Evolutionary conservation across 129 eudicot genomes (phyloP), one percentile per base, ranked within the genome.

Genomic region (Chrysanthemum seticuspe): DNA sequence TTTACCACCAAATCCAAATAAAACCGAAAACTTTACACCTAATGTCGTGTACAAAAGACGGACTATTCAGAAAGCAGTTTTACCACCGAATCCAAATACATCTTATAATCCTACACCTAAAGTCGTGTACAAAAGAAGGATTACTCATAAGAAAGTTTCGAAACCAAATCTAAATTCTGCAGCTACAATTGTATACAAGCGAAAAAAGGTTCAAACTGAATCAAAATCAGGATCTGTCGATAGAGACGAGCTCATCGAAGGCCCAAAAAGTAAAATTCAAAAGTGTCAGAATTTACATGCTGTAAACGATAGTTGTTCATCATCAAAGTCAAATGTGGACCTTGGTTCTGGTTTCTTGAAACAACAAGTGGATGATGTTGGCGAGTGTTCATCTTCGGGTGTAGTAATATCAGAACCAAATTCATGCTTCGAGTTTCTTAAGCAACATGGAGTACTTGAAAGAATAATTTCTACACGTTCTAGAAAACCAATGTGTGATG

Each of bases 351-450:
- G 68, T 81, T 62, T 80, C 40, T 65, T 80, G 83, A 83, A 83
- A 78, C 81, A 65, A 53, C 87, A 70, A 74, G 15, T 19, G 65
- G 87, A 82, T 80, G 93, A 87, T 69, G 73, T 73, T 68, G 85
- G 87, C 55, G 93, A 85, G 84, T 87, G 95, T 82, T 89, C 96
- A 52, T 89, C 96, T 16, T 92, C 96, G 48, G 90, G 85, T 78
- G 85, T 74, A 13, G 67, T 77, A 73, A 56, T 79, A 44, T 34
- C 45, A 56, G 85, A 83, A 45, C 81, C 81, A 54, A 85, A 82
- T 78, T 73, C 84, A 21, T 85, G 87, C 80, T 49, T 85, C 54
- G 56, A 76, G 15, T 74, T 89, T 80, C 83, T 79, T 45, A 79
- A 53, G 81, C 76, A 83, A 45, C 85, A 78, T 58, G 92, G 87